A percentile compares a stretch with the other conserved stretches of the same genome.
phyloP scores from a whole-genome alignment of 495 filamentous ascomycete genomes.

The Xylaria longipes region DNA sequence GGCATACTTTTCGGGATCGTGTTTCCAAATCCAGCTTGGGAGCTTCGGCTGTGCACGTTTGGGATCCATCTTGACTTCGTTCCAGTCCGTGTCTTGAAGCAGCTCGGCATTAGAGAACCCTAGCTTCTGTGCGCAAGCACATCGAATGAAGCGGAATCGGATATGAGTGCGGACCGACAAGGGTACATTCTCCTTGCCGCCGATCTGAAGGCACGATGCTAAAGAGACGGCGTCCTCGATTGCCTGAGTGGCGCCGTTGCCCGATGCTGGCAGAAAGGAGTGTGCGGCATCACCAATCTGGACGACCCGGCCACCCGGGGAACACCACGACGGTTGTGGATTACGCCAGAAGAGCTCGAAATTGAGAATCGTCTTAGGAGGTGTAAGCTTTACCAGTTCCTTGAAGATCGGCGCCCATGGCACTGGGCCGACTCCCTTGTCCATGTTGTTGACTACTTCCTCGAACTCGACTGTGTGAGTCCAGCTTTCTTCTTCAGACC shows the following conservation, averaged over 20 bases:
- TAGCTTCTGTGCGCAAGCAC: constrained; percentile 61
- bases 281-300: constrained; percentile 73
- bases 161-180: constrained; percentile 57
- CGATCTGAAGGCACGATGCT: constrained; percentile 65
- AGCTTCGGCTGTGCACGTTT: constrained; percentile 55
- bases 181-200: constrained; percentile 49
- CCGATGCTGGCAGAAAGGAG: constrained; percentile 70
- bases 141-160: constrained; percentile 61
- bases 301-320: constrained; percentile 63
- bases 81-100: constrained; percentile 65
- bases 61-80: constrained; percentile 59
- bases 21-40: constrained; percentile 61
- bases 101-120: constrained; percentile 63
- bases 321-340: constrained; percentile 68
- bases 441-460: constrained; percentile 62
- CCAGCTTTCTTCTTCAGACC: constrained; percentile 58
- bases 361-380: constrained; percentile 63
- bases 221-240: constrained; percentile 73
- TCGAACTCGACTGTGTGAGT: constrained; percentile 57
- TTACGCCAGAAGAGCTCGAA: constrained; percentile 73
- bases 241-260: constrained; percentile 72
- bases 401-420: constrained; percentile 63
- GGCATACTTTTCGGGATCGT: constrained; percentile 63
- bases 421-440: constrained; percentile 48
- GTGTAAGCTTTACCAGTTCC: constrained; percentile 63